Conservation (phyloP, 805 yeast genomes). For the Wickerhamiella allomyrinae region DNA sequence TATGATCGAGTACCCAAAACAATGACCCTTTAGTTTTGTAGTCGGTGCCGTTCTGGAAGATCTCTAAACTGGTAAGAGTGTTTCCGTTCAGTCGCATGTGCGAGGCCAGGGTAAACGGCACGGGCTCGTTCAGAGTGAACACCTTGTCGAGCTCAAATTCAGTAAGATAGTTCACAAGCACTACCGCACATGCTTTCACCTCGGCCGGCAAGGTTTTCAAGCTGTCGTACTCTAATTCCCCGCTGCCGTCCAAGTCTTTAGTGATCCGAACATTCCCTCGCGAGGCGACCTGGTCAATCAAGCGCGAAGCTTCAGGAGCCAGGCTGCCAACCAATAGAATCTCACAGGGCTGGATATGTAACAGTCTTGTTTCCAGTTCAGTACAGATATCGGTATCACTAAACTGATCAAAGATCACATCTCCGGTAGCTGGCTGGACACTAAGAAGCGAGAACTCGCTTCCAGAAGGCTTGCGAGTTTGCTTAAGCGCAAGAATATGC, state of each 20-base stretch:
- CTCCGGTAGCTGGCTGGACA: conserved; percentile 62
- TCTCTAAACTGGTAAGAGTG: conserved; percentile 58
- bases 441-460: conserved; percentile 37
- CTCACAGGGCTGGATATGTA: conserved; percentile 68
- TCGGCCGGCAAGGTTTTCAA: not conserved
- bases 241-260: not conserved
- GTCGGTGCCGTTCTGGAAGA: conserved; percentile 53
- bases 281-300: conserved; percentile 3
- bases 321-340: conserved; percentile 35
- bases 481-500: conserved; percentile 16
- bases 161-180: conserved; percentile 30
- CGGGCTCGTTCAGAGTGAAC: conserved; percentile 39
- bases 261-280: conserved; percentile 4
- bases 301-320: conserved; percentile 18
- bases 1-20: conserved; percentile 67
- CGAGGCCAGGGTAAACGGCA: conserved; percentile 34
- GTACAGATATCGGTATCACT: conserved; percentile 41
- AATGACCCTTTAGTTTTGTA: conserved; percentile 49
- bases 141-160: conserved; percentile 51
- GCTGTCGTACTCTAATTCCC: not conserved
- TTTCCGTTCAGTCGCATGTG: conserved; percentile 47
- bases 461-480: not conserved
- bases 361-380: conserved; percentile 58
- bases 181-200: not conserved
- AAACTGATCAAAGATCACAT: conserved; percentile 57